Evolutionary conservation across 768 basidiomycete species (phyloP).

Genomic region (Leccinum sublutescens): DNA sequence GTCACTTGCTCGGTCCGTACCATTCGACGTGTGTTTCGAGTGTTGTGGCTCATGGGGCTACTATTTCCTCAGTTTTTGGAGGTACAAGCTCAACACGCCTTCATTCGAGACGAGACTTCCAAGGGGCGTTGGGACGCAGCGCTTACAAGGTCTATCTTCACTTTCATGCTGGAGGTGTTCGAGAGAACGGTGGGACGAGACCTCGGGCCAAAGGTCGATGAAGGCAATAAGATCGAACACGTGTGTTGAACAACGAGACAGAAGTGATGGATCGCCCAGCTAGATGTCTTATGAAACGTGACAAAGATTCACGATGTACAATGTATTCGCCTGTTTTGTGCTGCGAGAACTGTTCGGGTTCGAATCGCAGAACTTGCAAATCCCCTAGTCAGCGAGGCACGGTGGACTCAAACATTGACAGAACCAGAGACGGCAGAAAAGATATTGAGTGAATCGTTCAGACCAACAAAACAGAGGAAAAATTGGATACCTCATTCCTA

Average conservation of each 20-base stretch:
- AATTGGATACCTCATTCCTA: too few species aligned
- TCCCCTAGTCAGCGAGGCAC: too few species aligned
- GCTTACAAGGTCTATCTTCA: constrained; percentile 74
- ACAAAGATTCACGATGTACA: too few species aligned
- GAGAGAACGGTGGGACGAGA: constrained; percentile 85
- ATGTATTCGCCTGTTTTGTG: too few species aligned
- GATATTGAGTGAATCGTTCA: too few species aligned
- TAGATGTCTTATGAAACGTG: background rate
- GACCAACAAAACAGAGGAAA: too few species aligned
- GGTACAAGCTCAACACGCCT: constrained; percentile 96
- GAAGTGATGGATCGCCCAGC: background rate
- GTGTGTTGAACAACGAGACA: constrained; percentile 49
- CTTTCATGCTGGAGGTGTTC: constrained; percentile 91
- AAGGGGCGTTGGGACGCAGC: constrained; percentile 98
- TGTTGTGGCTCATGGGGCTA: constrained; percentile 4
- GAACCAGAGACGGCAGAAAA: too few species aligned
- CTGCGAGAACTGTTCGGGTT: too few species aligned
- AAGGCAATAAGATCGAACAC: constrained; percentile 61
- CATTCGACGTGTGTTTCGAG: background rate
- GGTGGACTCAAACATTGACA: too few species aligned
- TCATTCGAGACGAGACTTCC: constrained; percentile 87
- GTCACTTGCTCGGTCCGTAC: constrained; percentile 66
- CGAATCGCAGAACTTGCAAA: too few species aligned
- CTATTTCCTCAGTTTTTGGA: constrained; percentile 69
- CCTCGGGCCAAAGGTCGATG: constrained; percentile 62